A percentile compares a stretch with the other conserved stretches of the same genome.
Evolutionary conservation across 2,329 filamentous ascomycete species (phyloP).

Genomic region (Penicillium sp.): DNA sequence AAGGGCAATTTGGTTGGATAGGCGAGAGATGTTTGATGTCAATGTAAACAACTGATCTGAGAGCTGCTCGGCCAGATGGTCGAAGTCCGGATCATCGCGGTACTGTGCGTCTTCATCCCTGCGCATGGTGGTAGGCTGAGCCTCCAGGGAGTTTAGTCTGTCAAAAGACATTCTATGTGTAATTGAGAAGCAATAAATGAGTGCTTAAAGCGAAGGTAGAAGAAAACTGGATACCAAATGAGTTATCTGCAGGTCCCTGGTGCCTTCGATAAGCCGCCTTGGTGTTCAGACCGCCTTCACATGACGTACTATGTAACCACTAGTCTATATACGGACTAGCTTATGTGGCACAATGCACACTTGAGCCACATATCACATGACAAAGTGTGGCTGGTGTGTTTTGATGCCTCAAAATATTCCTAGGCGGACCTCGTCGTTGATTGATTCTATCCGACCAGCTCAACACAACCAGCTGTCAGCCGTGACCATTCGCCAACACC

Average conservation of each 20-base stretch:
- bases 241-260: constrained; percentile 21
- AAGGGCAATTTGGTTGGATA: constrained; percentile 79
- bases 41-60: constrained; percentile 87
- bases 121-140: constrained; percentile 67
- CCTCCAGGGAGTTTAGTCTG: constrained; percentile 78
- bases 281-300: constrained; percentile 30
- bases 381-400: constrained; percentile 29
- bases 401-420: constrained; percentile 37
- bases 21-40: constrained; percentile 79
- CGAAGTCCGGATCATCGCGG: constrained; percentile 89
- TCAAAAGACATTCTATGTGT: constrained; percentile 76
- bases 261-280: constrained; percentile 19
- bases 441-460: constrained; percentile 14
- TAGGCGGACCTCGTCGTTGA: constrained; percentile 9
- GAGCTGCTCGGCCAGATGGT: constrained; percentile 74
- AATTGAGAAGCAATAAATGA: constrained; percentile 2
- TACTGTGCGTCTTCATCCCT: constrained; percentile 72
- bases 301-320: constrained; percentile 24
- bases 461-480: constrained; percentile 7
- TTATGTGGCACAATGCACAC: not conserved
- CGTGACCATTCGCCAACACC: constrained; percentile 3
- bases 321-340: constrained; percentile 17
- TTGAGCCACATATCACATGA: constrained; percentile 28
- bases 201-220: constrained; percentile 6
- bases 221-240: constrained; percentile 4